Conservation (phyloP, 257 asterid species). For the Ilex asprella region DNA sequence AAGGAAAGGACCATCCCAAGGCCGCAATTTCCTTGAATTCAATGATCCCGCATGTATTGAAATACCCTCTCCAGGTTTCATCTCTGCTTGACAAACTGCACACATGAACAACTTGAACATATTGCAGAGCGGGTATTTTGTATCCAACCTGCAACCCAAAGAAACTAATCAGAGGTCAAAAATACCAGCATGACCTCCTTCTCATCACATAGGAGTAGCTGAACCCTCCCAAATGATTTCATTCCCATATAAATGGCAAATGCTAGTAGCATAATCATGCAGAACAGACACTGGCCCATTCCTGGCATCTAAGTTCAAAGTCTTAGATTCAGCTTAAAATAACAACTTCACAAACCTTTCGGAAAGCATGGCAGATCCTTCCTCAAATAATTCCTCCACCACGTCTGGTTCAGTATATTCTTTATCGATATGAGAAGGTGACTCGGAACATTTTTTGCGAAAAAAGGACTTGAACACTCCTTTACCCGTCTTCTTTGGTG, state of each 20-base stretch:
- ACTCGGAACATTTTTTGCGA: conserved; percentile 54
- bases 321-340: background rate
- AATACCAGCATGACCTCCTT: too few species aligned
- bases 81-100: conserved; percentile 89
- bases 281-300: background rate
- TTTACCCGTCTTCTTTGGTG: conserved; percentile 69
- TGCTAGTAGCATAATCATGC: background rate
- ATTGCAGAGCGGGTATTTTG: conserved; percentile 86
- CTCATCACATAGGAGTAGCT: too few species aligned
- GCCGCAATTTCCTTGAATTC: conserved; percentile 60
- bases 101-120: conserved; percentile 94
- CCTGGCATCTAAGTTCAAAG: background rate
- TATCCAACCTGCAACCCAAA: conserved; percentile 54
- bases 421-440: conserved; percentile 53
- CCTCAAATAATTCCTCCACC: conserved; percentile 92
- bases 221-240: too few species aligned
- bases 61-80: conserved; percentile 90
- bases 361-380: conserved; percentile 89
- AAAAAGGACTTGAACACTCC: conserved; percentile 79
- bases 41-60: conserved; percentile 59
- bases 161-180: background rate
- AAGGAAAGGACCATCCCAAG: conserved; percentile 98
- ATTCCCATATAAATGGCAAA: too few species aligned
- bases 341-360: conserved; percentile 49
- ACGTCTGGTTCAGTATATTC: conserved; percentile 51